Evolutionary conservation across 202 grass and related monocot species (phyloP).

Genomic region (Schoenoplectus triqueter): DNA sequence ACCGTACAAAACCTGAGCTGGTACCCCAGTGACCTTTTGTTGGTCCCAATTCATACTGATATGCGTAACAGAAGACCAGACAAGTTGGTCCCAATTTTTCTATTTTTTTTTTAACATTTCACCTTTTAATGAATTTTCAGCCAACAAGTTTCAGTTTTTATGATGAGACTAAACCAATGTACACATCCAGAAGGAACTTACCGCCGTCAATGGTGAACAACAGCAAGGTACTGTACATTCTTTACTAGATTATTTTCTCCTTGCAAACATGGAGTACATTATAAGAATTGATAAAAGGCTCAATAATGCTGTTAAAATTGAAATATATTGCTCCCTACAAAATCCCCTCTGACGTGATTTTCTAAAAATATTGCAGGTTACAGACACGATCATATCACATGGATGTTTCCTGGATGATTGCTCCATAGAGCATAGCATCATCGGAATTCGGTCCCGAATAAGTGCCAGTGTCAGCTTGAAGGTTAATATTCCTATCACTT

Average conservation of each 20-base stretch:
- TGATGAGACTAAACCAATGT: conserved; percentile 84
- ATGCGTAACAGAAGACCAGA: not conserved
- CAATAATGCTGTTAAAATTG: conserved; percentile 6
- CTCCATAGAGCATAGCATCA: conserved; percentile 69
- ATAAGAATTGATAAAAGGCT: conserved; percentile 46
- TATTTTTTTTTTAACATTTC: conserved; percentile 8
- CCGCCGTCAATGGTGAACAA: conserved; percentile 78
- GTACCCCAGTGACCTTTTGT: not conserved
- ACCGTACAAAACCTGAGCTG: conserved; percentile 11
- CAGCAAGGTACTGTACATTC: conserved; percentile 52
- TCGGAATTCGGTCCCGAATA: conserved; percentile 78
- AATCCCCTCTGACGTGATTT: not conserved
- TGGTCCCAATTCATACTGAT: not conserved
- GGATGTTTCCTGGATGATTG: conserved; percentile 86
- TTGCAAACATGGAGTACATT: not conserved
- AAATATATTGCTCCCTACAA: not conserved
- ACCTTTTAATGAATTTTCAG: conserved; percentile 45
- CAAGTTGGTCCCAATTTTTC: not conserved
- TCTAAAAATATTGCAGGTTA: conserved; percentile 52
- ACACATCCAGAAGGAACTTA: conserved; percentile 83
- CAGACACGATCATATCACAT: conserved; percentile 88
- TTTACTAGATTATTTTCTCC: conserved; percentile 7
- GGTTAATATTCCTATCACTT: conserved; percentile 36
- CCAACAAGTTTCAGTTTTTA: conserved; percentile 90
- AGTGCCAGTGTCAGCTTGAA: conserved; percentile 74